Evolutionary conservation across 306 rosid genomes (phyloP).

Genomic region (Vigna mungo): DNA sequence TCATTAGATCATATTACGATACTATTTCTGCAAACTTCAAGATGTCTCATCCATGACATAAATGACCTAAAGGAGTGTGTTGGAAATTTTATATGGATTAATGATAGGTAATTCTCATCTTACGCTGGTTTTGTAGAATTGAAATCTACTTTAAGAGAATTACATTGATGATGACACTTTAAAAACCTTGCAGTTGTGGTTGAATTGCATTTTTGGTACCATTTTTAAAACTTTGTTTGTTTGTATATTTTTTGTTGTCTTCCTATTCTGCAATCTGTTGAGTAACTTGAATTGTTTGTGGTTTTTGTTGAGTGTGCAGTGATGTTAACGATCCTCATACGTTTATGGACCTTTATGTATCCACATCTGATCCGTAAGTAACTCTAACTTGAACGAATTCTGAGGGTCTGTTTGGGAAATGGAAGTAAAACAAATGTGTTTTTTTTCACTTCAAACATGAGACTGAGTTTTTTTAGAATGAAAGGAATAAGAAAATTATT

Average conservation of each 20-base stretch:
- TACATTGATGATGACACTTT: background rate
- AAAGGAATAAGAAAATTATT: background rate
- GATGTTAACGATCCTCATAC: constrained; percentile 90
- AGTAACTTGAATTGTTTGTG: background rate
- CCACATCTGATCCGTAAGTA: constrained; percentile 83
- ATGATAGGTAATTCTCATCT: no score
- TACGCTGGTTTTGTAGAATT: background rate
- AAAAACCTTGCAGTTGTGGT: background rate
- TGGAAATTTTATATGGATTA: background rate
- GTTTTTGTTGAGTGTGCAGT: constrained; percentile 54
- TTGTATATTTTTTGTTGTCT: background rate
- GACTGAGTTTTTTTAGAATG: background rate
- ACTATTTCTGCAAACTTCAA: no score
- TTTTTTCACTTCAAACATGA: background rate
- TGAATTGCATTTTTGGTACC: background rate
- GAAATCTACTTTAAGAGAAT: background rate
- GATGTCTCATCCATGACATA: background rate
- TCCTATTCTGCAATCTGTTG: background rate
- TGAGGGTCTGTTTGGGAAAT: constrained; percentile 3
- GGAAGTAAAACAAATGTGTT: background rate
- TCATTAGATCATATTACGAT: no score
- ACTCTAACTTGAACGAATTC: constrained; percentile 33
- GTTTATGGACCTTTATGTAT: constrained; percentile 83
- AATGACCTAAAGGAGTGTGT: background rate
- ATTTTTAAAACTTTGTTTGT: background rate